phyloP scores from a whole-genome alignment of 306 rosid genomes.

The Lathyrus aphaca region DNA sequence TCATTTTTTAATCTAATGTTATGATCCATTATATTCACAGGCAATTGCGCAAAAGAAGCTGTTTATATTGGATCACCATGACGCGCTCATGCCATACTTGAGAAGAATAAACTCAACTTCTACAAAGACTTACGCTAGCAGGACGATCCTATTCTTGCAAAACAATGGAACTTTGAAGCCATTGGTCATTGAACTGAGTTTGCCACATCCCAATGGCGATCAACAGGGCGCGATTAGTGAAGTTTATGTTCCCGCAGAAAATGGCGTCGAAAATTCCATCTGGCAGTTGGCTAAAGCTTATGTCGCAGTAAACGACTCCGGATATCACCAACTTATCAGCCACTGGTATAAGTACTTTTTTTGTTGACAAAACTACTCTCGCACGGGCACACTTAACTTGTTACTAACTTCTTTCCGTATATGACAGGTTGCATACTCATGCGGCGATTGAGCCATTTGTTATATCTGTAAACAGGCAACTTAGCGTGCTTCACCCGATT shows the following conservation, averaged over 20 bases:
- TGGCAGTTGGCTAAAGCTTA: constrained; percentile 91
- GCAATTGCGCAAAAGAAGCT: constrained; percentile 57
- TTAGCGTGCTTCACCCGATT: constrained; percentile 85
- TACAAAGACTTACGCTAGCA: constrained; percentile 66
- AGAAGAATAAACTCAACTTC: constrained; percentile 63
- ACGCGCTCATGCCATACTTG: constrained; percentile 68
- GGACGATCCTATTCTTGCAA: constrained; percentile 70
- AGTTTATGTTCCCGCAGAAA: constrained; percentile 57
- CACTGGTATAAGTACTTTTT: constrained; percentile 58
- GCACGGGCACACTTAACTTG: not conserved
- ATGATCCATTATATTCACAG: constrained; percentile 41
- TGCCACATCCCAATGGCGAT: constrained; percentile 66
- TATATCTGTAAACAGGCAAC: constrained; percentile 74
- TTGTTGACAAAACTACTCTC: not conserved
- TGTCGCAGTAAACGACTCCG: constrained; percentile 68
- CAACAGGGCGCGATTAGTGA: constrained; percentile 59
- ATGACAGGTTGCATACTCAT: constrained; percentile 75
- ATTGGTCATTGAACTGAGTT: constrained; percentile 74
- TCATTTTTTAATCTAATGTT: constrained; percentile 5
- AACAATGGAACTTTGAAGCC: constrained; percentile 79
- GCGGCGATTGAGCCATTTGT: constrained; percentile 82
- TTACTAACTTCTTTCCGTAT: not conserved
- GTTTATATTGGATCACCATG: constrained; percentile 81
- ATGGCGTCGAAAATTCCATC: constrained; percentile 56
- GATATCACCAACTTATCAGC: constrained; percentile 75